Conservation (phyloP, 2,329 filamentous ascomycete species). For the Zasmidium citrigriseum region DNA sequence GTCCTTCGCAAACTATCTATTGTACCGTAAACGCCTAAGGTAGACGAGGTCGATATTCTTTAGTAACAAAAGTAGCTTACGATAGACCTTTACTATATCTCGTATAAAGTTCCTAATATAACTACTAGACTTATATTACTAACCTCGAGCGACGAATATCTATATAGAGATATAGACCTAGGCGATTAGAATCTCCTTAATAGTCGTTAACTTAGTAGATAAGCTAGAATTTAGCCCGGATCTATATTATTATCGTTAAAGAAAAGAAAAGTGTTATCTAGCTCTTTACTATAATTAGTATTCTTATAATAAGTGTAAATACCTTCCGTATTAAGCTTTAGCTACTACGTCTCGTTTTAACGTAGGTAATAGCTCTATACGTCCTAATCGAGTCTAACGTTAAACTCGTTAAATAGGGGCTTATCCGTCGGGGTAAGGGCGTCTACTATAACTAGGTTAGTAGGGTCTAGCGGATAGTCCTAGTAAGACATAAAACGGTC, state of each 20-base stretch:
- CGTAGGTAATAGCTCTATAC: neutral
- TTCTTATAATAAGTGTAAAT: neutral
- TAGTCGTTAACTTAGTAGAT: neutral
- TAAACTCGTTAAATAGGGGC: neutral
- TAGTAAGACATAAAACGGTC: neutral
- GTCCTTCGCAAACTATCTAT: neutral
- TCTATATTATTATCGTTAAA: neutral
- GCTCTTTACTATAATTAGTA: neutral
- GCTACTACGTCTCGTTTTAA: neutral
- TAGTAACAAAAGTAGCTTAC: neutral
- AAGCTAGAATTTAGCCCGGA: neutral
- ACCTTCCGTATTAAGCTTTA: neutral
- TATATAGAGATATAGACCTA: neutral
- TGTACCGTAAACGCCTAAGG: neutral
- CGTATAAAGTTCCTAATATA: neutral
- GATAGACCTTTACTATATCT: neutral
- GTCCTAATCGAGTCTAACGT: neutral
- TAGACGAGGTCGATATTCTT: neutral
- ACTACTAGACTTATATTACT: neutral
- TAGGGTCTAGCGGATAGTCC: neutral
- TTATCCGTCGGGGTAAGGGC: neutral
- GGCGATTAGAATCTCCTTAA: neutral
- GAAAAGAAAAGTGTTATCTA: neutral
- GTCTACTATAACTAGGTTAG: neutral
- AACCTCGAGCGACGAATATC: neutral